Conservation (phyloP, 2,329 filamentous ascomycete species). For the Calonectria multiphialidica region DNA sequence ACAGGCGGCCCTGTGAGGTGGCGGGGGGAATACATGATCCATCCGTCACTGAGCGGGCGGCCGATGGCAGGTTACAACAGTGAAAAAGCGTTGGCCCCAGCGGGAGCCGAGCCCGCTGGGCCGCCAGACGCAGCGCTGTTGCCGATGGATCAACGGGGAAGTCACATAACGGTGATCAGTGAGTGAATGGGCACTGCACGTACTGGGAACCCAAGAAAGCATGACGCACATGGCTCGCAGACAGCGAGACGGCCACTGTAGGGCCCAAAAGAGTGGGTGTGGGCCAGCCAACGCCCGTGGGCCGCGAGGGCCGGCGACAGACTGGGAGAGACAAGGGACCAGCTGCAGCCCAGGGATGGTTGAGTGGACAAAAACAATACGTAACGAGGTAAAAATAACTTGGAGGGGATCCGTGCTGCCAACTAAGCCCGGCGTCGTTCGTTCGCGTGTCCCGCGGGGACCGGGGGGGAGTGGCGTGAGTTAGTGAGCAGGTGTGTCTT, state of each 20-base stretch:
- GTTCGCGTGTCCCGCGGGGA: conserved; percentile 26
- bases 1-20: conserved; percentile 15
- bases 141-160: conserved; percentile 12
- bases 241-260: not conserved
- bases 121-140: not conserved
- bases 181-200: not conserved
- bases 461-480: conserved; percentile 14
- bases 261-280: conserved; percentile 4
- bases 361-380: conserved; percentile 41
- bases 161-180: conserved; percentile 22
- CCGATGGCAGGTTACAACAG: conserved; percentile 12
- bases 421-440: conserved; percentile 29
- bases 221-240: conserved; percentile 44
- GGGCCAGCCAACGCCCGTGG: conserved; percentile 14
- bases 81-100: conserved; percentile 14
- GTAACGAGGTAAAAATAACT: conserved; percentile 49
- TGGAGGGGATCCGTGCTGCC: conserved; percentile 39
- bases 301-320: conserved; percentile 22
- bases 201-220: conserved; percentile 19
- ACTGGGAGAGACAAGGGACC: conserved; percentile 1
- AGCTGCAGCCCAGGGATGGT: conserved; percentile 11
- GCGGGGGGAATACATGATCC: conserved; percentile 5
- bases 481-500: conserved; percentile 7
- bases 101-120: conserved; percentile 1
- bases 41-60: not conserved